A percentile compares a stretch with the other conserved stretches of the same genome.
Evolutionary conservation across 2,329 filamentous ascomycete species (phyloP).

Genomic region (Akanthomyces uredinophilus): DNA sequence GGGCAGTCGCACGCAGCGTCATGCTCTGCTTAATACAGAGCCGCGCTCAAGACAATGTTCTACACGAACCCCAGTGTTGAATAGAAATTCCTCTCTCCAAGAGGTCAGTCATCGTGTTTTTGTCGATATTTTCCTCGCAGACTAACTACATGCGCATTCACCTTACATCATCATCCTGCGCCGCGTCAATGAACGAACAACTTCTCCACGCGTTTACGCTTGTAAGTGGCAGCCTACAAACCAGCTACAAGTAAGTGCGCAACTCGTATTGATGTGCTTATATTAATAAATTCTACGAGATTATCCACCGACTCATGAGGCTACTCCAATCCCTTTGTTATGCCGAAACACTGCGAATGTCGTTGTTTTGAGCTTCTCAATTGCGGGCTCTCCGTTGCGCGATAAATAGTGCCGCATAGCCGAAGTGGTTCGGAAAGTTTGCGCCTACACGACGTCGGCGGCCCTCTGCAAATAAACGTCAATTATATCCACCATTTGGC

Average conservation of each 20-base stretch:
- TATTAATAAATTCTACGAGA: too few species aligned
- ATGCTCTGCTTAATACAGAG: neutral
- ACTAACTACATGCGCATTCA: neutral
- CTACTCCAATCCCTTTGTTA: too few species aligned
- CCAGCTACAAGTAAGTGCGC: neutral
- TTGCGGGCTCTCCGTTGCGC: neutral
- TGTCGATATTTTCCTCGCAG: neutral
- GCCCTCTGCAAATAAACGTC: too few species aligned
- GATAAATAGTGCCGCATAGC: neutral
- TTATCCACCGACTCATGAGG: too few species aligned
- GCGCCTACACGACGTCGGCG: too few species aligned
- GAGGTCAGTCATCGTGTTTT: neutral
- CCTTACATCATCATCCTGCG: neutral
- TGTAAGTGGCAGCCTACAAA: neutral
- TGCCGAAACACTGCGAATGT: neutral
- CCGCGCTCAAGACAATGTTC: neutral
- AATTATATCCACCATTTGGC: neutral
- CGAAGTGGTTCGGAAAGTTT: too few species aligned
- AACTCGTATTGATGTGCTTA: too few species aligned
- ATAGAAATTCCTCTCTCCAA: neutral
- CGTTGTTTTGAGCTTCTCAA: neutral
- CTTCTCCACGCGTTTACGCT: neutral
- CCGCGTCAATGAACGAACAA: neutral
- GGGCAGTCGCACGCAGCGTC: neutral
- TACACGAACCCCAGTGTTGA: neutral